These are phyloP conservation scores for Pyrenula massariospora DNA, from an alignment of 495 filamentous ascomycete species.

Conservation along the genomic window DNA sequence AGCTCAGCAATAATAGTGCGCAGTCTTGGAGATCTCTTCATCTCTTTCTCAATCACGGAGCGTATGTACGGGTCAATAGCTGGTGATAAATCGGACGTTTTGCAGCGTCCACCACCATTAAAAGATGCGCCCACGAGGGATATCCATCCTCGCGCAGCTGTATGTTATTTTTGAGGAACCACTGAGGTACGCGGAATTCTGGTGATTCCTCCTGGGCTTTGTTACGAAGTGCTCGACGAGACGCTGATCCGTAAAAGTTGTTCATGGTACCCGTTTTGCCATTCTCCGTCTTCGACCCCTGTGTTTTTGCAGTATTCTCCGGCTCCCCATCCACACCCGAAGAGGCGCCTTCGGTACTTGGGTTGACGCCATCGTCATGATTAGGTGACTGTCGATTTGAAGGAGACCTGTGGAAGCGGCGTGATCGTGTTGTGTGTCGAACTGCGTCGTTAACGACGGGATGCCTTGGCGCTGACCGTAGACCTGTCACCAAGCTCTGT, in stretches of 20 bases:
- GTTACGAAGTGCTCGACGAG: background rate
- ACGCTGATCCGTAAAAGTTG: background rate
- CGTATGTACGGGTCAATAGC: background rate
- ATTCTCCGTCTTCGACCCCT: background rate
- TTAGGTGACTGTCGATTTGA: background rate
- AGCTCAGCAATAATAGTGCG: background rate
- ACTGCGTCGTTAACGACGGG: background rate
- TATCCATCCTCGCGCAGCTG: background rate
- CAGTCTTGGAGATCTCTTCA: background rate
- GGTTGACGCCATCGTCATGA: background rate
- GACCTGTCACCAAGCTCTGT: background rate
- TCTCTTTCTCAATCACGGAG: background rate
- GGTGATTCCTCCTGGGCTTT: background rate
- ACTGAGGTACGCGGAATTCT: background rate
- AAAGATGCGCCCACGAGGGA: background rate
- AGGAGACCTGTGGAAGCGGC: background rate
- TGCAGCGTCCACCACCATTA: background rate
- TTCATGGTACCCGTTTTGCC: background rate
- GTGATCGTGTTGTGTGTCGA: background rate
- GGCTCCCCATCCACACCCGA: background rate
- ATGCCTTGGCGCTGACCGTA: background rate
- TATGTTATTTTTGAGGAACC: background rate
- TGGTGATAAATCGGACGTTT: too few species aligned
- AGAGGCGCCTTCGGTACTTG: background rate
- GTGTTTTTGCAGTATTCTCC: background rate